Conservation (phyloP, 352 stramenopile genomes). For the Pythium oligandrum region DNA sequence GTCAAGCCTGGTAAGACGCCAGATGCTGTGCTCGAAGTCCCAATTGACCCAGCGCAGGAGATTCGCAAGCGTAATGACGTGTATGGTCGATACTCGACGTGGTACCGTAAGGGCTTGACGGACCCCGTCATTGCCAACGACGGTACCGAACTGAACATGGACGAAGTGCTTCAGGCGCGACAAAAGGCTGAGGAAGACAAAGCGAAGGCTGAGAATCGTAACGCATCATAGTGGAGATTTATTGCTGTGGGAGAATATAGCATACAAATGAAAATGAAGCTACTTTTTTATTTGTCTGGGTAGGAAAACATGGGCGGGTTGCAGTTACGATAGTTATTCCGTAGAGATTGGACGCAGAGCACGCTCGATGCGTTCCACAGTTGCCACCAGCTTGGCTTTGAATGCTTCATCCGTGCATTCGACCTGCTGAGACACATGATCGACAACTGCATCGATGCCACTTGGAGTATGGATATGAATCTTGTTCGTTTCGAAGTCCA, state of each 20-base stretch:
- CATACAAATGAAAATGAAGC: too few relatives aligned
- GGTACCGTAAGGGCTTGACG: slow-evolving; percentile 68
- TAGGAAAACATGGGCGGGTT: too few relatives aligned
- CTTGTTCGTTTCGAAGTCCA: slow-evolving; percentile 87
- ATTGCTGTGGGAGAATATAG: too few relatives aligned
- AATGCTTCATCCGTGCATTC: slow-evolving; percentile 71
- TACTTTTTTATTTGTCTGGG: too few relatives aligned
- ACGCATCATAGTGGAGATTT: not conserved
- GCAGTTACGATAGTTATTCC: slow-evolving; percentile 14
- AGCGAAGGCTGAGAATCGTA: slow-evolving; percentile 7
- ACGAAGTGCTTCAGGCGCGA: slow-evolving; percentile 66
- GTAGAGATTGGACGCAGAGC: slow-evolving; percentile 62
- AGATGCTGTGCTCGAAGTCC: slow-evolving; percentile 49
- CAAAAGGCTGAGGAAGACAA: slow-evolving; percentile 34
- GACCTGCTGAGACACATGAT: slow-evolving; percentile 55
- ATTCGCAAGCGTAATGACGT: slow-evolving; percentile 78
- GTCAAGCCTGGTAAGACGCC: slow-evolving; percentile 61
- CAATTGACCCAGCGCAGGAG: slow-evolving; percentile 53
- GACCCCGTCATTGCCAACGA: slow-evolving; percentile 79
- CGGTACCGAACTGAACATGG: slow-evolving; percentile 78
- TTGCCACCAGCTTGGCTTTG: slow-evolving; percentile 63
- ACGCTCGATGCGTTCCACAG: slow-evolving; percentile 57
- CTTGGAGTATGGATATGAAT: slow-evolving; percentile 83
- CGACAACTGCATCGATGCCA: slow-evolving; percentile 54
- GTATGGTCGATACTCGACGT: slow-evolving; percentile 74